These are phyloP conservation scores for Panicum miliaceum DNA, from an alignment of 176 grass and related monocot species.

Conservation along the genomic window DNA sequence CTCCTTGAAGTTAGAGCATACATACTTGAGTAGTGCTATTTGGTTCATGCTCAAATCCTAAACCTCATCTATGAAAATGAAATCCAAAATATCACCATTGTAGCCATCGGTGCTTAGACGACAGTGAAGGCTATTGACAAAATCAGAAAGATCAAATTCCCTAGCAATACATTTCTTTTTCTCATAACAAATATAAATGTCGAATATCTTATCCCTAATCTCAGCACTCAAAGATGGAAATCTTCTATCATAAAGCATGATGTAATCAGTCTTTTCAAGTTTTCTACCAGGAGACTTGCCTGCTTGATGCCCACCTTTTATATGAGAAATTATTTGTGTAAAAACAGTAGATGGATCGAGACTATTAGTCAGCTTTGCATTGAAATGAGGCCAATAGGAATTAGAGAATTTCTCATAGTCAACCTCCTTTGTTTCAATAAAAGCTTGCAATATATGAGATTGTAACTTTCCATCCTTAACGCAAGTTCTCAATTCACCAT, in stretches of 20 bases:
- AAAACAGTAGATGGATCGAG: slow-evolving; percentile 74
- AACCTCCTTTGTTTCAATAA: slow-evolving; percentile 74
- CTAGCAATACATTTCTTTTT: slow-evolving; percentile 51
- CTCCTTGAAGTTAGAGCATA: slow-evolving; percentile 72
- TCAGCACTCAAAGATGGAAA: slow-evolving; percentile 59
- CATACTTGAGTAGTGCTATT: slow-evolving; percentile 71
- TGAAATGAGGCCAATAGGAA: slow-evolving; percentile 80
- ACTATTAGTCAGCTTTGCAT: slow-evolving; percentile 60
- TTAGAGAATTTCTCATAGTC: slow-evolving; percentile 66
- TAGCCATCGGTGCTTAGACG: slow-evolving; percentile 47
- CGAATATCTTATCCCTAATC: slow-evolving; percentile 64
- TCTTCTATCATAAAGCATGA: slow-evolving; percentile 63
- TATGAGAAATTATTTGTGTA: slow-evolving; percentile 85
- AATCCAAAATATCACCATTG: slow-evolving; percentile 58
- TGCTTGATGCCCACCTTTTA: slow-evolving; percentile 57
- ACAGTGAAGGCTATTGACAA: slow-evolving; percentile 66
- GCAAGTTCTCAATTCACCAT: slow-evolving; percentile 40
- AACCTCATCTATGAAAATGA: slow-evolving; percentile 87
- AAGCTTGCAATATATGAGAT: slow-evolving; percentile 48
- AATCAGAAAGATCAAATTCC: slow-evolving; percentile 87
- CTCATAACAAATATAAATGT: slow-evolving; percentile 77
- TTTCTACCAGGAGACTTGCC: slow-evolving; percentile 11
- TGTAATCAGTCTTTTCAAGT: slow-evolving; percentile 59
- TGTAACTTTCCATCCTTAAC: slow-evolving; percentile 45
- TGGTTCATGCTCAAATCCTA: slow-evolving; percentile 82